Base-by-base conservation (phyloP, 163 green algal genomes). In the Trebouxiophyceae sp. region DNA sequence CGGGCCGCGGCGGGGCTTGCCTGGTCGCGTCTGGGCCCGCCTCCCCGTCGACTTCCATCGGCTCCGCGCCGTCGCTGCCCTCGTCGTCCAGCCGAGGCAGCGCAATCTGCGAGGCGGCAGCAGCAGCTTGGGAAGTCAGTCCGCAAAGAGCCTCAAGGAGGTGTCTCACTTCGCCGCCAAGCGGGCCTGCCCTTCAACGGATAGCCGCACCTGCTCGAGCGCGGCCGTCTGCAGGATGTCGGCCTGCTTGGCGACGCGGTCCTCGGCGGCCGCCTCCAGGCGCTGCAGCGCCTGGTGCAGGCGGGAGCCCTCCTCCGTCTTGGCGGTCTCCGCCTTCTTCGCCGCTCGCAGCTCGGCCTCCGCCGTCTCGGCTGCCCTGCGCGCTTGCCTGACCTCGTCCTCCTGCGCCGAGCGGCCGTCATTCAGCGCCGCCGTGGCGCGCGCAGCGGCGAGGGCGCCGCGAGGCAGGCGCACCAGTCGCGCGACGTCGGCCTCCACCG, bases 311-410 rank as follows among this genome's bases (percentile, higher is more conserved):
- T 64, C 24, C 33, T 46, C 47, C 19, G 47, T 23, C 19, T 63
- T 33, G 33, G 84, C 80, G 4, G 75, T 80, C 16, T 68, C 71
- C 34, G 80, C 75, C 34, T 83, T 76, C 54, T 82, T 79, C 16
- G 86, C 28, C 54, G 77, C 80, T 16, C 72, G 66, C 22, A 45
- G 56, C 23, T 24, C 5, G 56, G 24, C 61, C 27, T 46, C 69
- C 44, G 84, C 64, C 8, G 50, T 65, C 46, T 80, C 67, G 30
- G 82, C 30, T 33, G 54, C 46, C 32, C 71, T 62, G 33, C 32
- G 30, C 47, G 61, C 23, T 5, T 68, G 47, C 2, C 29, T 31
- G 26, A 57, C 62, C 32, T 33, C 31, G 22, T 62, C 47, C 61
- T 46, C 62, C 57, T 61, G 7, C 31, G 20, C 31, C 44, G 45